Percentiles rank a stretch among this genome's conserved stretches.
These are phyloP conservation scores for Penicillium glabrum DNA, from an alignment of 2,329 filamentous ascomycete species.

Conservation along the genomic window DNA sequence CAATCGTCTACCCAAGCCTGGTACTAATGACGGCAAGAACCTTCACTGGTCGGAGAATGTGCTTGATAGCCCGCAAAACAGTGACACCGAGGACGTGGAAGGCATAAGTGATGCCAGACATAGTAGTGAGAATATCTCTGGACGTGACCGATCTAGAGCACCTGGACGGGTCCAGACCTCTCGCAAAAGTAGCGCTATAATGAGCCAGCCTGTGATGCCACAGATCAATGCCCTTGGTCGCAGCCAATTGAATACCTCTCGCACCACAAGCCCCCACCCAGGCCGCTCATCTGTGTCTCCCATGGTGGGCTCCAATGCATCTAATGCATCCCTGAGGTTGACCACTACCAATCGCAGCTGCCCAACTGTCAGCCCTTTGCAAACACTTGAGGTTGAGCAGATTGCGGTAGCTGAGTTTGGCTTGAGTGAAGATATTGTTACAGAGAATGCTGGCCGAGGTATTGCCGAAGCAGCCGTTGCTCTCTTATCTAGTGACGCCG, in stretches of 20 bases:
- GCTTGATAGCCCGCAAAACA: constrained; percentile 70
- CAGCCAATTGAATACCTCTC: constrained; percentile 36
- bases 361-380: constrained; percentile 65
- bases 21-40: constrained; percentile 81
- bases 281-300: constrained; percentile 46
- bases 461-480: constrained; percentile 79
- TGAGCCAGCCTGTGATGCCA: constrained; percentile 37
- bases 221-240: constrained; percentile 37
- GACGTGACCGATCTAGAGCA: constrained; percentile 41
- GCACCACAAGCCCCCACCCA: constrained; percentile 41
- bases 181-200: constrained; percentile 45
- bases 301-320: constrained; percentile 36
- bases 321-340: constrained; percentile 52
- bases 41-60: constrained; percentile 91
- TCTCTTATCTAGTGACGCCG: constrained; percentile 58
- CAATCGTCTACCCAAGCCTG: constrained; percentile 68
- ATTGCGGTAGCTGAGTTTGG: constrained; percentile 85
- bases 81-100: constrained; percentile 64
- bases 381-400: constrained; percentile 91
- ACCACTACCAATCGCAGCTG: constrained; percentile 56
- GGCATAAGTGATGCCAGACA: constrained; percentile 42
- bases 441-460: constrained; percentile 85
- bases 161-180: constrained; percentile 37
- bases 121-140: constrained; percentile 49
- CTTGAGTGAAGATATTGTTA: constrained; percentile 83